Evolutionary conservation across 129 eudicot species (phyloP).

Genomic region (Ambrosia artemisiifolia): DNA sequence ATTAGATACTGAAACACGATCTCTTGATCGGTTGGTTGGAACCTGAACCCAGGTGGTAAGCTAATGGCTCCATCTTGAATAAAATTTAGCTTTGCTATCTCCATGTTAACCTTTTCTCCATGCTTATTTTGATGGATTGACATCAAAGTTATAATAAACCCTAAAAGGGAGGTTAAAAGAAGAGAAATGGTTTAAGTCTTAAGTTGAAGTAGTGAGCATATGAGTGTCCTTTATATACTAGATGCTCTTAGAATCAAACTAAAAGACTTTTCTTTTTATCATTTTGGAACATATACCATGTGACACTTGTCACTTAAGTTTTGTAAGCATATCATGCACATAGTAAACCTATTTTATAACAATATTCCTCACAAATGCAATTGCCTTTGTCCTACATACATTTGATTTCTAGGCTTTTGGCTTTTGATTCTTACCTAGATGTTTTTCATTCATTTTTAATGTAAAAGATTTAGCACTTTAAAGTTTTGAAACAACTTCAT

Average conservation of each 20-base stretch:
- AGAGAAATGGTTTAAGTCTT: conserved; percentile 18
- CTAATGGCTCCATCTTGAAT: conserved; percentile 58
- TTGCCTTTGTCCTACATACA: conserved; percentile 19
- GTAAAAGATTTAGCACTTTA: conserved; percentile 7
- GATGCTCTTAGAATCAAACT: conserved; percentile 20
- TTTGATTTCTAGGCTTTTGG: conserved; percentile 16
- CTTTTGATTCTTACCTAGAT: conserved; percentile 5
- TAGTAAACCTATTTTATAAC: background rate
- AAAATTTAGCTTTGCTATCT: conserved; percentile 55
- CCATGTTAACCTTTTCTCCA: conserved; percentile 32
- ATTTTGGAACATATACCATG: conserved; percentile 30
- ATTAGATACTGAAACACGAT: conserved; percentile 78
- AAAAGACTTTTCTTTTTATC: conserved; percentile 33
- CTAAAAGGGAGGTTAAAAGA: conserved; percentile 6
- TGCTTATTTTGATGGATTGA: conserved; percentile 36
- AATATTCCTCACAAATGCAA: conserved; percentile 37
- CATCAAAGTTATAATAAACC: conserved; percentile 16
- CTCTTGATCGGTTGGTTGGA: conserved; percentile 91
- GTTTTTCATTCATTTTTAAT: background rate
- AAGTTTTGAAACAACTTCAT: background rate
- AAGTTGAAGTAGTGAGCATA: conserved; percentile 25
- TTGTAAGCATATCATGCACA: conserved; percentile 23
- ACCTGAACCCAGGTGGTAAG: conserved; percentile 86
- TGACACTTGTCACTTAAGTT: conserved; percentile 33
- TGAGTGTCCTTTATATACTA: conserved; percentile 26